Evolutionary conservation across 2,329 filamentous ascomycete species (phyloP).

Genomic region (Coniochaeta sp.): DNA sequence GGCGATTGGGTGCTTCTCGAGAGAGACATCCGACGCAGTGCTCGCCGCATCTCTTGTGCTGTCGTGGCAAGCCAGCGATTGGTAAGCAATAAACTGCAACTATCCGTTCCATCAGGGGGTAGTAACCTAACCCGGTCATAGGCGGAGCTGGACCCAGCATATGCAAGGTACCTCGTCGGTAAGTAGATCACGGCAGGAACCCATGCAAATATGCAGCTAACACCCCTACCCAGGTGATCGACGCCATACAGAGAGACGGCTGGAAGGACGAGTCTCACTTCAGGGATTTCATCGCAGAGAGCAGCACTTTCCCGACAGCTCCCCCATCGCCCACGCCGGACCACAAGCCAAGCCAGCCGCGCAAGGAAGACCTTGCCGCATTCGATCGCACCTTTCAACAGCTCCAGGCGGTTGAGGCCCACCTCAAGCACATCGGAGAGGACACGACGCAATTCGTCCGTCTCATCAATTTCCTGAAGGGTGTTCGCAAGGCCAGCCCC

Average conservation of each 20-base stretch:
- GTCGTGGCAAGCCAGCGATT: constrained; percentile 94
- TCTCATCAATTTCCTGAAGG: constrained; percentile 65
- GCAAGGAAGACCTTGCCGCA: constrained; percentile 63
- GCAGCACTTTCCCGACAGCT: constrained; percentile 64
- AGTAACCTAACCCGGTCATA: constrained; percentile 31
- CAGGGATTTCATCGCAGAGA: constrained; percentile 72
- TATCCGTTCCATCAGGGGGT: constrained; percentile 12
- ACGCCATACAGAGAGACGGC: constrained; percentile 68
- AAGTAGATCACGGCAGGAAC: constrained; percentile 28
- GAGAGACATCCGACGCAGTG: constrained; percentile 82
- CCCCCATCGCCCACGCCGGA: constrained; percentile 55
- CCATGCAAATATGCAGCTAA: constrained; percentile 7
- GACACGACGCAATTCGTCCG: constrained; percentile 62
- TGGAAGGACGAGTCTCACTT: constrained; percentile 90
- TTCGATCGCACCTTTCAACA: constrained; percentile 61
- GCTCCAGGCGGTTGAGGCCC: constrained; percentile 59
- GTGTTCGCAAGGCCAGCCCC: constrained; percentile 63
- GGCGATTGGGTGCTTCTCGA: constrained; percentile 77
- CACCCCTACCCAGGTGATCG: constrained; percentile 59
- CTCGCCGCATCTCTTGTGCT: constrained; percentile 86
- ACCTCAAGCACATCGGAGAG: constrained; percentile 62
- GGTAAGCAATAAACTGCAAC: constrained; percentile 53
- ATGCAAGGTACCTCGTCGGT: constrained; percentile 88
- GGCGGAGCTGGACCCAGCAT: constrained; percentile 86
- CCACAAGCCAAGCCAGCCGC: constrained; percentile 53